Evolutionary conservation across 768 basidiomycete species (phyloP).

Genomic region (Leccinum barrowsii): DNA sequence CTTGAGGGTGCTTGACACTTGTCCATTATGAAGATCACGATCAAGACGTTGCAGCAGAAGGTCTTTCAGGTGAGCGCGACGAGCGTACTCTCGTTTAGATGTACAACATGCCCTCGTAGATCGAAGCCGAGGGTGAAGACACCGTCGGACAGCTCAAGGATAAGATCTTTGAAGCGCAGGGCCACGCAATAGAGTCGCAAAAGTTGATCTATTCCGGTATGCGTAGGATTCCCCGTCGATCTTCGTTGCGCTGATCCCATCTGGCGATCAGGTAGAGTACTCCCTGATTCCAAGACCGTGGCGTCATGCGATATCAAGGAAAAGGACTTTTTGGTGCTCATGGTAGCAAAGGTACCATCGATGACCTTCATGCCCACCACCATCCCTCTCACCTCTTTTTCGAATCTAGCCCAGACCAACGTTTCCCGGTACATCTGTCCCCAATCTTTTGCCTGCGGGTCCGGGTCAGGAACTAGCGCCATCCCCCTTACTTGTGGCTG

Average conservation of each 20-base stretch:
- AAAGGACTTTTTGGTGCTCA: conserved; percentile 98
- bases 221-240: conserved; percentile 17
- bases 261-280: conserved; percentile 72
- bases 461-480: neutral
- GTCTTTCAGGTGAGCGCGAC: conserved; percentile 63
- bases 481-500: conserved; percentile 14
- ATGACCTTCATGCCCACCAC: conserved; percentile 8
- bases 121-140: conserved; percentile 74
- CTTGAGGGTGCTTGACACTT: conserved; percentile 11
- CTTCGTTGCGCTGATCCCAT: conserved; percentile 1
- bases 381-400: conserved; percentile 3
- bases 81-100: neutral
- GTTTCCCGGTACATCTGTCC: conserved; percentile 25
- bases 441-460: conserved; percentile 22
- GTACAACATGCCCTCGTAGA: conserved; percentile 34
- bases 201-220: conserved; percentile 95
- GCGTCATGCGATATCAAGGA: conserved; percentile 91
- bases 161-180: conserved; percentile 76
- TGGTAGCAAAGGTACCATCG: conserved; percentile 84
- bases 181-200: conserved; percentile 69
- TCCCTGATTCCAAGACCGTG: conserved; percentile 83
- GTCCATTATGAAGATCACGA: conserved; percentile 80
- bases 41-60: conserved; percentile 95
- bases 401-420: conserved; percentile 51
- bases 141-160: conserved; percentile 77